Evolutionary conservation across 2,329 filamentous ascomycete species (phyloP), one percentile per base, ranked within the genome.

Genomic region (Aspergillus udagawae): DNA sequence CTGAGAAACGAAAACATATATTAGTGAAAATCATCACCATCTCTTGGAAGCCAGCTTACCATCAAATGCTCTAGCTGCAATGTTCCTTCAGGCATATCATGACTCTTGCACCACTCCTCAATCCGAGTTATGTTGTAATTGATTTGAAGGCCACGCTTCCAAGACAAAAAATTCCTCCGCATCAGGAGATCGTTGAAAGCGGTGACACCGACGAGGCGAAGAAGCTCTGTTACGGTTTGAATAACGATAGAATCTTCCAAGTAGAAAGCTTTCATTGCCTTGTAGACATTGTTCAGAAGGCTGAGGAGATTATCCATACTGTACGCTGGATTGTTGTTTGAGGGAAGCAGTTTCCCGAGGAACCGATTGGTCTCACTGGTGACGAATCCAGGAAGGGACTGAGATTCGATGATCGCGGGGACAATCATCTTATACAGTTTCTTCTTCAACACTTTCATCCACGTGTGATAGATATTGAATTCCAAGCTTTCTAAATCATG

Each of bases 361-460:
- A 99, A 99, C 69, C 94, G 88, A 78, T 94, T 97, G 79, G 90
- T 96, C 80, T 99, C 94, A 75, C 95, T 99, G 58, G 94, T 99
- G 65, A 99, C 94, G 75, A 99, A 99, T 66, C 94, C 94, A 52
- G 94, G 94, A 60, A 99, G 86, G 25, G 94, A 97, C 76, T 99
- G 94, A 50, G 93, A 97, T 76, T 99, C 94, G 70, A 99, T 99
- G 74, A 99, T 99, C 55, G 94, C 94, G 1, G 94, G 94, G 53
- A 99, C 96, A 70, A 99, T 95, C 94, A 99, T 99, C 84, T 97
- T 97, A 70, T 95, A 91, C 62, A 99, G 83, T 80, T 96, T 96
- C 86, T 97, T 97, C 85, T 99, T 99, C 70, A 99, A 80, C 56
- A 97, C 91, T 83, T 99, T 99, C 94, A 99, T 99, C 94, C 94